phyloP scores from a whole-genome alignment of 1,284 basidiomycete genomes.

The Ustilago esculenta region DNA sequence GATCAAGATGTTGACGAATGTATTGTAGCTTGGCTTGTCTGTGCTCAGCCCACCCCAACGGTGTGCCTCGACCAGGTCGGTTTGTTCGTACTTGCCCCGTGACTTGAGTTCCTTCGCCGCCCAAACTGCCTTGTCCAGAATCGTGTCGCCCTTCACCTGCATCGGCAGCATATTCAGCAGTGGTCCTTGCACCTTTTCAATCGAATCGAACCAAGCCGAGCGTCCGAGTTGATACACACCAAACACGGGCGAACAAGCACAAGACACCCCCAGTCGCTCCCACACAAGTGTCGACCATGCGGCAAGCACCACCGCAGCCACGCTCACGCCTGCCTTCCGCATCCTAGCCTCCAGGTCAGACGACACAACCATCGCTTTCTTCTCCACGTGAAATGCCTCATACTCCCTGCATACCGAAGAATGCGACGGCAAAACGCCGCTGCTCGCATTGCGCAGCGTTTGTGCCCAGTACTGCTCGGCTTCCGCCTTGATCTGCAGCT shows the following conservation, averaged over 20 bases:
- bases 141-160: conserved; percentile 3
- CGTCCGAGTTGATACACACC: conserved; percentile 54
- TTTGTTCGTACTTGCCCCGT: conserved; percentile 46
- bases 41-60: conserved; percentile 14
- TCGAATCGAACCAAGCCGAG: conserved; percentile 24
- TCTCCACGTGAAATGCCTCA: conserved; percentile 19
- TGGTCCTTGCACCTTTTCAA: conserved; percentile 48
- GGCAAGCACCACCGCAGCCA: conserved; percentile 42
- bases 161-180: conserved; percentile 54
- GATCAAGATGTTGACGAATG: conserved; percentile 45
- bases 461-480: conserved; percentile 32
- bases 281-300: conserved; percentile 46
- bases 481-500: conserved; percentile 2
- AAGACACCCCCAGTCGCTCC: background rate
- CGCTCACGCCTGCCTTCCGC: conserved; percentile 25
- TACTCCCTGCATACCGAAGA: background rate
- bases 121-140: conserved; percentile 11
- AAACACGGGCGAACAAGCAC: conserved; percentile 31
- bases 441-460: conserved; percentile 1
- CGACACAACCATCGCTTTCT: conserved; percentile 3
- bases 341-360: conserved; percentile 12
- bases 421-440: conserved; percentile 8
- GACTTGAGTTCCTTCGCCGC: conserved; percentile 9
- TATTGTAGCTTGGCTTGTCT: conserved; percentile 38
- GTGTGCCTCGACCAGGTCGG: conserved; percentile 33